Evolutionary conservation across 805 yeast genomes (phyloP).

Genomic region (Sugiyamaella qingdaonensis): DNA sequence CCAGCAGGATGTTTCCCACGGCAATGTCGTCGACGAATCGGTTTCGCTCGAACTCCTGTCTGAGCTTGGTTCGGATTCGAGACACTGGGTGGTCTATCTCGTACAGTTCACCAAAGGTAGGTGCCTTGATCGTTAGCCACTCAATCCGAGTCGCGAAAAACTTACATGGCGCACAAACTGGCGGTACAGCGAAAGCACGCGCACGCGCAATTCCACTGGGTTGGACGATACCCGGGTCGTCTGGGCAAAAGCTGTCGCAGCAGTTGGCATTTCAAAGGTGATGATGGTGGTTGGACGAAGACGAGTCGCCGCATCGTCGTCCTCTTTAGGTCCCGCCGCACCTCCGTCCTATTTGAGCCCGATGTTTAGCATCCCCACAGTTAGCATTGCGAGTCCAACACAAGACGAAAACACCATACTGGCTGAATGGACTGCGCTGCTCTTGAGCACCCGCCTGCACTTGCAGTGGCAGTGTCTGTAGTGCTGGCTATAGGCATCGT

Average conservation of each 20-base stretch:
- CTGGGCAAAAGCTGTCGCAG: constrained; percentile 81
- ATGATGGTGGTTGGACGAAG: background rate
- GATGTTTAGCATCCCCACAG: background rate
- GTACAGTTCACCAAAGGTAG: constrained; percentile 41
- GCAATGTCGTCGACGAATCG: constrained; percentile 66
- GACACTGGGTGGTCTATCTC: constrained; percentile 60
- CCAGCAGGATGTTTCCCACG: constrained; percentile 61
- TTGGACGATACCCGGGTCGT: constrained; percentile 65
- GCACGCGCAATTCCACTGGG: constrained; percentile 54
- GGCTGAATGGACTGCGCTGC: constrained; percentile 1
- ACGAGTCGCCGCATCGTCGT: background rate
- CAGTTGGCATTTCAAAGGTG: constrained; percentile 46
- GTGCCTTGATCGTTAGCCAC: constrained; percentile 23
- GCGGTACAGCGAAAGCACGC: constrained; percentile 70
- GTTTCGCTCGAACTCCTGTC: constrained; percentile 87
- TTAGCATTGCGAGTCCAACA: no score
- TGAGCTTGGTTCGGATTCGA: constrained; percentile 71
- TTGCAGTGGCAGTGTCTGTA: constrained; percentile 48
- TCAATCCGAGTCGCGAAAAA: background rate
- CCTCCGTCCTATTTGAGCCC: background rate
- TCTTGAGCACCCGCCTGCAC: constrained; percentile 41
- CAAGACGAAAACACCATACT: background rate
- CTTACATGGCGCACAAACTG: constrained; percentile 51
- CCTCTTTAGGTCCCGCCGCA: background rate
- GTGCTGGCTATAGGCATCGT: constrained; percentile 63